Evolutionary conservation across 2,329 filamentous ascomycete genomes (phyloP).

Genomic region (Laburnicola sp.): DNA sequence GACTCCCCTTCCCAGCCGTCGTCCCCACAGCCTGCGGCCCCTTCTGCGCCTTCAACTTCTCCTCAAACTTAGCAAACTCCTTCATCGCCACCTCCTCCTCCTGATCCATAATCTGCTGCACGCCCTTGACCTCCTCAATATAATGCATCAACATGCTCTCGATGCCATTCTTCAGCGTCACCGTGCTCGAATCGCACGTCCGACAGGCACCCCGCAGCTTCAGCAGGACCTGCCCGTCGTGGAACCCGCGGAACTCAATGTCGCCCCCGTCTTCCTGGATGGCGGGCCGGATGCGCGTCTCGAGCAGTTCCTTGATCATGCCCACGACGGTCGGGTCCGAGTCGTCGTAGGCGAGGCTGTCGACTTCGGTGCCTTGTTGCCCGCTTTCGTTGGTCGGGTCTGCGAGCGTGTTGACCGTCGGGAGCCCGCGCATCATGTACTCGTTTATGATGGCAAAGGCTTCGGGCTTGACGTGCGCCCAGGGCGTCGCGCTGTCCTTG

Average conservation of each 20-base stretch:
- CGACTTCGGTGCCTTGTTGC: constrained; percentile 58
- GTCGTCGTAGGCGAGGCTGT: constrained; percentile 81
- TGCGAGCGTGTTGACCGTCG: constrained; percentile 73
- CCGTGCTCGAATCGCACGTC: constrained; percentile 95
- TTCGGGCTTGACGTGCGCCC: constrained; percentile 94
- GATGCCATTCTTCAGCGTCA: constrained; percentile 96
- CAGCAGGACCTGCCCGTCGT: constrained; percentile 78
- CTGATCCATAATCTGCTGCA: constrained; percentile 85
- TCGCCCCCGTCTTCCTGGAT: constrained; percentile 98
- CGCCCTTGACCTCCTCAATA: constrained; percentile 94
- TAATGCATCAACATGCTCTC: constrained; percentile 94
- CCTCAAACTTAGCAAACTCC: constrained; percentile 94
- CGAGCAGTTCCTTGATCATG: constrained; percentile 98
- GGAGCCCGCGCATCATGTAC: constrained; percentile 79
- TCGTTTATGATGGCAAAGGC: constrained; percentile 95
- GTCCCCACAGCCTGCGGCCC: constrained; percentile 55
- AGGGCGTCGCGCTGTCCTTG: constrained; percentile 83
- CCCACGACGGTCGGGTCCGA: constrained; percentile 92
- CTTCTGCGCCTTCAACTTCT: constrained; percentile 69
- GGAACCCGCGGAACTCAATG: constrained; percentile 91
- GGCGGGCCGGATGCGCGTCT: constrained; percentile 90
- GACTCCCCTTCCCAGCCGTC: constrained; percentile 55
- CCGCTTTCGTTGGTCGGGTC: constrained; percentile 58
- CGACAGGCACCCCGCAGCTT: constrained; percentile 92
- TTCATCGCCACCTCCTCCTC: constrained; percentile 85